Evolutionary conservation across 2,329 filamentous ascomycete genomes (phyloP), one percentile per base, ranked within the genome.

Genomic region (Hymenotorrendiella dingleyae): DNA sequence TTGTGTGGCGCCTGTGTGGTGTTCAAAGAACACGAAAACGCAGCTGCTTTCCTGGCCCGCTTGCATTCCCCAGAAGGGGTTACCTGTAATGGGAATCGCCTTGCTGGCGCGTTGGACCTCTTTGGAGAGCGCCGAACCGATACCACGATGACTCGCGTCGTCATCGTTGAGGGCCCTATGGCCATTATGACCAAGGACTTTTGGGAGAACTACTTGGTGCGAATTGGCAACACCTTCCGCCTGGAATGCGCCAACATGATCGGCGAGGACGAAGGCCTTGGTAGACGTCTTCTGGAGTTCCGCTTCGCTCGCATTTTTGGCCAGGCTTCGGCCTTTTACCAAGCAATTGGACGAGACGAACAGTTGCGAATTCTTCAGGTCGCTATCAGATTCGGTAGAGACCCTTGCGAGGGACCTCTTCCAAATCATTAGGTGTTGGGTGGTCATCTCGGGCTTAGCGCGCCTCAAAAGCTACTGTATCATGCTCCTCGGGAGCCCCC

Each of bases 1-100:
- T 46, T 40, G 2, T 43, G 30, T 12, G 53, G 49, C 16, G 53
- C 51, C 5, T 54, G 55, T 27, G 20, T 56, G 8, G 44, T 44
- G 1, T 55, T 56, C 27, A 50, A 37, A 40, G 34, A 30, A 9
- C 47, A 47, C 14, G 41, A 49, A 11, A 37, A 28, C 12, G 44
- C 44, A 2, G 29, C 29, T 1, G 11, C 16, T 16, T 49, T 47
- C 37, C 26, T 40, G 11, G 23, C 12, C 6, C 8, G 19, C 10
- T n/a, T 38, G 8, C 21, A 33, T 22, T 19, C 12, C 10, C 20
- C 20, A 12, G 22, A 40, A 33, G 36, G 8, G 9, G 14, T 52
- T 6, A 19, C 32, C 16, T 20, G 52, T 10, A 11, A 26, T 6
- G 43, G 42, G 4, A 11, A 33, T 10, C 37, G 23, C 14, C 10